Percentiles rank a stretch among this genome's conserved stretches.
These are phyloP conservation scores for Apiotrichum porosum DNA, from an alignment of 1,284 basidiomycete species.

Conservation along the genomic window DNA sequence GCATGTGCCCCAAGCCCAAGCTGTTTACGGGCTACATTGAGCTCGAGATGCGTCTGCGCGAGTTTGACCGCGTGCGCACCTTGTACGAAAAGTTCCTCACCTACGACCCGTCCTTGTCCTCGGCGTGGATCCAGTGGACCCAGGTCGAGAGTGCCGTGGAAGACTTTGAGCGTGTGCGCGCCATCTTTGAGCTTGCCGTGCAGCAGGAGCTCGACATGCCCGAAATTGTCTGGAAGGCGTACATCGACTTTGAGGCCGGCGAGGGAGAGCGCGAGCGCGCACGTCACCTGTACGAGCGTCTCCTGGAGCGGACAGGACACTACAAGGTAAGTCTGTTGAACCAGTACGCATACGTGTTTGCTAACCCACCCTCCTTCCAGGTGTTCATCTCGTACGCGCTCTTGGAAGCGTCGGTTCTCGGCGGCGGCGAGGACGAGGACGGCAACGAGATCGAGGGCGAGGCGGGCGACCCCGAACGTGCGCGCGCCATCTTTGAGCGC, in stretches of 20 bases:
- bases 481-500: constrained; percentile 73
- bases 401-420: constrained; percentile 46
- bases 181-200: constrained; percentile 93
- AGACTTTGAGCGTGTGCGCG: constrained; percentile 86
- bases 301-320: constrained; percentile 82
- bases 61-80: constrained; percentile 89
- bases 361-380: no score
- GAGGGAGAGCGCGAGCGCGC: constrained; percentile 86
- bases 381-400: constrained; percentile 53
- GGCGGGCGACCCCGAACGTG: constrained; percentile 63
- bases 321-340: constrained; percentile 71
- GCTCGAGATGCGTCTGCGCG: constrained; percentile 65
- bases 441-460: constrained; percentile 65
- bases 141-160: constrained; percentile 89
- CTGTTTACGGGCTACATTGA: constrained; percentile 93
- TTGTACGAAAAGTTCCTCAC: constrained; percentile 94
- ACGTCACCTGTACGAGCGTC: constrained; percentile 81
- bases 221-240: constrained; percentile 90
- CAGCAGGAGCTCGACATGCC: constrained; percentile 96
- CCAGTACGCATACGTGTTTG: background rate
- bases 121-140: constrained; percentile 95
- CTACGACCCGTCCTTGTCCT: constrained; percentile 73
- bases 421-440: constrained; percentile 65
- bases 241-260: constrained; percentile 82
- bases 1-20: constrained; percentile 92